Conservation (phyloP, 1,284 basidiomycete genomes). For the Ustilago trichophora region DNA sequence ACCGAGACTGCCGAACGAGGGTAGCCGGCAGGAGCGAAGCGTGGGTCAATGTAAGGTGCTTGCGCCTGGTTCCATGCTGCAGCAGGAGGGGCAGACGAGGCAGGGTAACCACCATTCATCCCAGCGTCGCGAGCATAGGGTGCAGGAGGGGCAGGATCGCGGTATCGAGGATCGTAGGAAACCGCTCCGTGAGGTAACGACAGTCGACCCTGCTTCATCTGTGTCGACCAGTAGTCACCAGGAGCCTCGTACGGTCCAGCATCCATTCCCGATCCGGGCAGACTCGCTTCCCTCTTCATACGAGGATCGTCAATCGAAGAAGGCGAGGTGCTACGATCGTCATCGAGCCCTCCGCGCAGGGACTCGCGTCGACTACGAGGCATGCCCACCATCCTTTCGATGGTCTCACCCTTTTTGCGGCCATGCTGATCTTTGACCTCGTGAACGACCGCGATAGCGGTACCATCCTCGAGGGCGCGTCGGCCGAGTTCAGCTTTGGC, state of each 20-base stretch:
- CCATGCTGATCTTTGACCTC: slow-evolving; percentile 56
- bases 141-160: slow-evolving; percentile 39
- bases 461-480: slow-evolving; percentile 59
- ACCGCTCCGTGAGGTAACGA: slow-evolving; percentile 26
- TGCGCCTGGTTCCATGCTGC: slow-evolving; percentile 25
- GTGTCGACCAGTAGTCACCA: slow-evolving; percentile 42
- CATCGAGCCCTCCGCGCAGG: slow-evolving; percentile 35
- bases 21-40: slow-evolving; percentile 21
- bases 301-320: slow-evolving; percentile 29
- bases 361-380: slow-evolving; percentile 46
- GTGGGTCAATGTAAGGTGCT: slow-evolving; percentile 27
- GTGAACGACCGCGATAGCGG: slow-evolving; percentile 61
- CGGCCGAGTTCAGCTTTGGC: slow-evolving; percentile 54
- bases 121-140: slow-evolving; percentile 24
- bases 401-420: slow-evolving; percentile 54
- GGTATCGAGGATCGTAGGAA: slow-evolving; percentile 28
- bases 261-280: slow-evolving; percentile 30
- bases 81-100: slow-evolving; percentile 18
- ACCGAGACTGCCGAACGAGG: slow-evolving; percentile 33
- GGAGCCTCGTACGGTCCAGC: slow-evolving; percentile 26
- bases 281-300: slow-evolving; percentile 30
- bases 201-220: slow-evolving; percentile 41
- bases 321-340: slow-evolving; percentile 36
- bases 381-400: slow-evolving; percentile 57
- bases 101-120: slow-evolving; percentile 14